Evolutionary conservation across 148 eudicot species (phyloP), one percentile per base, ranked within the genome.

Genomic region (Vaccinium corymbosum): DNA sequence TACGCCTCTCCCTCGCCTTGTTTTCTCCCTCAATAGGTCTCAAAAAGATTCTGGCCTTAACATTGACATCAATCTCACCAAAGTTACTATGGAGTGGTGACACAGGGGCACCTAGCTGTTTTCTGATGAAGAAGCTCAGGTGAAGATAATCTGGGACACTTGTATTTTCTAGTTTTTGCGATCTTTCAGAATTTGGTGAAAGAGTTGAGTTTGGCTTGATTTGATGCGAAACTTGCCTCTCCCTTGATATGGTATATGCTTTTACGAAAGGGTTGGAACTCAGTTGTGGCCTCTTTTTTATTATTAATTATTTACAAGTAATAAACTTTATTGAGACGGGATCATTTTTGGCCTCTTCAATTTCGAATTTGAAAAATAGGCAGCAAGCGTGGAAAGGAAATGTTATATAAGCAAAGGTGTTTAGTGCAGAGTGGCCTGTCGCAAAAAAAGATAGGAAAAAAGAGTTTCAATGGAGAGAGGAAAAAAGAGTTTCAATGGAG

Each of bases 391-490:
- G 35, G 71, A 38, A 6, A 13, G 46, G 42, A 52, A 4, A 14
- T 72, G 32, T 1, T 1, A 13, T 57, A 16, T 25, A 20, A 38
- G 11, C 70, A 59, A 57, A 20, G 53, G 20, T 71, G 27, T 12
- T 25, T 14, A 25, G 74, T 70, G 42, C 38, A 70, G 0, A 27
- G 38, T 27, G 8, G 74, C 17, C 19, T 70, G 4, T 70, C 0
- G 46, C 35, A 70, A 15, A 70, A 68, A 25, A 52, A 14, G 3
- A 0, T 56, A 27, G 27, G 49, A 20, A 59, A 17, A 61, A 59
- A 42, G 52, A 80, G 55, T 80, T 80, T n/a, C 35, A 80, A 13
- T 61, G 73, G 73, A 61, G 25, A 80, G 52, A 27, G 27, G 49
- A 20, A 59, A 16, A 61, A 59, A 42, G 52, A 61, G 55, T 80